These are phyloP conservation scores for Coemansia sp. DNA, from an alignment of 192 early-diverging fungal species.

Conservation along the genomic window DNA sequence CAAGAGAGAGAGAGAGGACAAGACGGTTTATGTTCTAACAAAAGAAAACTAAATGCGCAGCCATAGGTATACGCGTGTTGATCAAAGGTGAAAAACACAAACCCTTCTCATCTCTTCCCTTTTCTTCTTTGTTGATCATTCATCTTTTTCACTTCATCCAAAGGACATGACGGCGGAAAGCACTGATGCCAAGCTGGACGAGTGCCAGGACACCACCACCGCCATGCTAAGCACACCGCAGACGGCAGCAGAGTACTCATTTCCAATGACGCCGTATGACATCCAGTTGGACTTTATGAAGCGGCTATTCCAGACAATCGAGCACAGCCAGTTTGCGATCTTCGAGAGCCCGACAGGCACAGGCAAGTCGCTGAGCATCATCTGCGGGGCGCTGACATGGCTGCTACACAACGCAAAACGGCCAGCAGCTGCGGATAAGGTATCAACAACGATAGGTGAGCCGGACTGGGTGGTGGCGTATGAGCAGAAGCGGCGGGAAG, in stretches of 20 bases:
- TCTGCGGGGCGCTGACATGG: constrained; percentile 86
- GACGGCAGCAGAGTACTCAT: constrained; percentile 47
- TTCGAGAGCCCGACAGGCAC: constrained; percentile 95
- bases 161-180: neutral
- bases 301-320: constrained; percentile 67
- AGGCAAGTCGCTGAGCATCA: constrained; percentile 86
- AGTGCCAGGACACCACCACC: too few species aligned
- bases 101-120: too few species aligned
- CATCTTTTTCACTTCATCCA: too few species aligned
- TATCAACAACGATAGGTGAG: neutral
- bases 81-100: too few species aligned
- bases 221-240: constrained; percentile 20
- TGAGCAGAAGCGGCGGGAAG: constrained; percentile 15
- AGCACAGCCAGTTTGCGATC: constrained; percentile 69
- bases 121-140: too few species aligned
- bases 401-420: constrained; percentile 58
- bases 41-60: too few species aligned
- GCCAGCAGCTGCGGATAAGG: neutral
- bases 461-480: constrained; percentile 56
- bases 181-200: neutral
- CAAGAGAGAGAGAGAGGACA: too few species aligned
- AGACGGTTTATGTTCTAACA: too few species aligned
- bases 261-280: constrained; percentile 70
- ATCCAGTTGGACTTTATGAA: constrained; percentile 83
- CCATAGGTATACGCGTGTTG: too few species aligned